Base-by-base conservation (phyloP, 2,329 filamentous ascomycete genomes). In the Penicillium palitans region DNA sequence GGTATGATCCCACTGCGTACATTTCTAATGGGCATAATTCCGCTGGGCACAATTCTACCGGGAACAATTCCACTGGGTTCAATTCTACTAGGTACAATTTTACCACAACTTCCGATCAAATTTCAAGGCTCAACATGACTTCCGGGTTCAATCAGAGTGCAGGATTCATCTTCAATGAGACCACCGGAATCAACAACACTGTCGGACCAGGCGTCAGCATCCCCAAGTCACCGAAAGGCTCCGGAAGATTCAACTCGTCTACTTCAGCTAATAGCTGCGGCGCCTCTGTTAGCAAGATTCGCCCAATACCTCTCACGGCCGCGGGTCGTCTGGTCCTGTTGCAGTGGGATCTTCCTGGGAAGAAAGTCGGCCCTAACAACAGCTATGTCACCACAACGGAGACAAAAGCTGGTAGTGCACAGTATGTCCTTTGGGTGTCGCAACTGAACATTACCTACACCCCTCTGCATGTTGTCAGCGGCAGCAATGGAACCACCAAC, bases 381-480 rank as follows among this genome's bases (percentile, higher is more conserved):
- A 90, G 85, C 69, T 96, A 96, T 71, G 77, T 91, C 49, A 93
- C 91, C 0, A 79, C 80, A 0, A 80, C 82, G 13, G 19, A 57
- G 31, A 39, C 48, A 0, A 64, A 69, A 19, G 89, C 87, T 0
- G 81, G 80, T 2, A 66, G 72, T 4, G 88, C 91, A 0, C 75
- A 78, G 57, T 96, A 83, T 64, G 90, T 90, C 0, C 84, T 86
- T 0, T 96, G 90, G 90, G 88, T 90, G 1, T 83, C 82, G 0
- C 91, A 95, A 78, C 79, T 95, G 19, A 91, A 90, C 61, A 80
- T 89, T 13, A 95, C 91, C 0, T 90, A 90, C 69, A 82, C 86
- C 1, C 78, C 81, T 0, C 71, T 90, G n/a, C 72, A 74, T n/a
- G 78, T 85, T 54, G 68, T 54, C n/a, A 54, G 53, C 19, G 44